A percentile compares a stretch with the other conserved stretches of the same genome.
Evolutionary conservation across 768 basidiomycete species (phyloP).

Genomic region (Amanita rubescens): DNA sequence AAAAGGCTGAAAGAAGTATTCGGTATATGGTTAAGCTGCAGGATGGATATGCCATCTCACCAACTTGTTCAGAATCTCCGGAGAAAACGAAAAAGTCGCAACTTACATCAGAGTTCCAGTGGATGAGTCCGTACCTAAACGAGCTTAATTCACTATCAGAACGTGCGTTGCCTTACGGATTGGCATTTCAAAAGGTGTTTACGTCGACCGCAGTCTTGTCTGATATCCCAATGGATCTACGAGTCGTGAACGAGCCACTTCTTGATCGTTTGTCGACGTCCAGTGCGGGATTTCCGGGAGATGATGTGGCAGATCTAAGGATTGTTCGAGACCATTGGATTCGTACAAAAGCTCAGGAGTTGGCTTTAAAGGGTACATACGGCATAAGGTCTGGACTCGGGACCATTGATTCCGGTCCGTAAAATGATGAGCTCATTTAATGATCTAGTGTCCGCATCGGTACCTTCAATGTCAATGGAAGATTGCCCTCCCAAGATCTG

Average conservation of each 20-base stretch:
- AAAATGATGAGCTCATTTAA: background rate
- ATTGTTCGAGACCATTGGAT: constrained; percentile 64
- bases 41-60: background rate
- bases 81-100: constrained; percentile 2
- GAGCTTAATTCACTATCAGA: constrained; percentile 3
- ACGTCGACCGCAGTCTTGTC: constrained; percentile 27
- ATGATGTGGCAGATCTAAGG: constrained; percentile 52
- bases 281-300: constrained; percentile 52
- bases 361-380: constrained; percentile 24
- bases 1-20: constrained; percentile 46
- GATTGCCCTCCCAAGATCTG: constrained; percentile 64
- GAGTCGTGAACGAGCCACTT: constrained; percentile 39
- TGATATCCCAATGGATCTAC: constrained; percentile 45
- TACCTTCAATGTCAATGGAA: constrained; percentile 84
- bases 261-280: constrained; percentile 50
- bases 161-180: background rate
- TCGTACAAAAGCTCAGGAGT: constrained; percentile 32
- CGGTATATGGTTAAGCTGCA: constrained; percentile 28
- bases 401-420: background rate
- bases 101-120: constrained; percentile 3
- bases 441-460: constrained; percentile 56
- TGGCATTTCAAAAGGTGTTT: background rate
- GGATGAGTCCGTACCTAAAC: constrained; percentile 5
- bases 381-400: constrained; percentile 21
- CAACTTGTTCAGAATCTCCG: background rate